phyloP scores from a whole-genome alignment of 2,329 filamentous ascomycete genomes.

The Lasiodiplodia citricola region DNA sequence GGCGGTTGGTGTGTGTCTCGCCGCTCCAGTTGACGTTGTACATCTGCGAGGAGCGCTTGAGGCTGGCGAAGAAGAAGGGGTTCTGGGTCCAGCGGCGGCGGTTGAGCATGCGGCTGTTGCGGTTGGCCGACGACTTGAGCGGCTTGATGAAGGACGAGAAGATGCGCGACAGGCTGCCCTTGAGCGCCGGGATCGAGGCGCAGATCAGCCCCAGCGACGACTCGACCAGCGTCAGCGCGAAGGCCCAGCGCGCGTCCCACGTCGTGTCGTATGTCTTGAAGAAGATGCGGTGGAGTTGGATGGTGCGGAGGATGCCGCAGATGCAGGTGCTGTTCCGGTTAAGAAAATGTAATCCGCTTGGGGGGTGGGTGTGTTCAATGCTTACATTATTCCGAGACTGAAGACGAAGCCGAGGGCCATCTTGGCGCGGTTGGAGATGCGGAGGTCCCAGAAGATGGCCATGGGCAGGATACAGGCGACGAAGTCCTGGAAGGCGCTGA shows the following conservation, averaged over 20 bases:
- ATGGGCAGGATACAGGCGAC: constrained; percentile 50
- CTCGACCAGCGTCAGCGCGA: constrained; percentile 49
- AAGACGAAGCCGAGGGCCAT: constrained; percentile 52
- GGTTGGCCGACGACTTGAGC: neutral
- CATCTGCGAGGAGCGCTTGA: neutral
- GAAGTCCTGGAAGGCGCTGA: constrained; percentile 48
- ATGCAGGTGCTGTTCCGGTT: constrained; percentile 32
- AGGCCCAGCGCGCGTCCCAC: constrained; percentile 46
- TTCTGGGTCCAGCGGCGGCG: neutral
- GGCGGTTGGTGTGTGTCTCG: neutral
- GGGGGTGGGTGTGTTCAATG: neutral
- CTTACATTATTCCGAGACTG: constrained; percentile 50
- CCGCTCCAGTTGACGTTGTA: neutral
- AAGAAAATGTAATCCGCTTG: neutral
- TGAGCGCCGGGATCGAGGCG: constrained; percentile 50
- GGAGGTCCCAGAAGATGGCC: constrained; percentile 51
- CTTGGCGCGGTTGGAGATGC: constrained; percentile 52
- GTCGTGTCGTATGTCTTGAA: constrained; percentile 47
- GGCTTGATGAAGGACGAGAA: neutral
- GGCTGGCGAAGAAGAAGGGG: neutral
- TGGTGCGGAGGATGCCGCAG: constrained; percentile 46
- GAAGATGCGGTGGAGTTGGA: constrained; percentile 42
- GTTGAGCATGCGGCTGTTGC: neutral
- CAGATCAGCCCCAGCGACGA: constrained; percentile 50
- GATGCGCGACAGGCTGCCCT: constrained; percentile 46